phyloP scores from a whole-genome alignment of 768 basidiomycete species.

The Brasilioporus rufonigricans region DNA sequence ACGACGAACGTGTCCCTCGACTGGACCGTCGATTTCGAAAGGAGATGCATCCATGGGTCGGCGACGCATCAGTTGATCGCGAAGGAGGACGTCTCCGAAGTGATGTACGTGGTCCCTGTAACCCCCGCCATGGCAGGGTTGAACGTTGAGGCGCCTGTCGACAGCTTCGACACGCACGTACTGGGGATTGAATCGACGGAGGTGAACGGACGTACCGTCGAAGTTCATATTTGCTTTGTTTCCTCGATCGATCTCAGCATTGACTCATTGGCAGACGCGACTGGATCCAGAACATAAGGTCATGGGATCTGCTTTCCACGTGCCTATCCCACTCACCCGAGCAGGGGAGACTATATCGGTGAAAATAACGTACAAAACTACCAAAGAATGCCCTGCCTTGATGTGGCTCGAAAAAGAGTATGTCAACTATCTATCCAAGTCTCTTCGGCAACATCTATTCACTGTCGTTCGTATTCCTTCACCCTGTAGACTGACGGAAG shows the following conservation, averaged over 20 bases:
- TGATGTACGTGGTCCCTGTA: conserved; percentile 33
- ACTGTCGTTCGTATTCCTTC: background rate
- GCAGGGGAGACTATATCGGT: conserved; percentile 42
- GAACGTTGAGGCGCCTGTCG: background rate
- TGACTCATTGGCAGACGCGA: conserved; percentile 33
- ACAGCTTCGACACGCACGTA: conserved; percentile 47
- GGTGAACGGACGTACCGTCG: conserved; percentile 43
- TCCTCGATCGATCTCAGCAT: background rate
- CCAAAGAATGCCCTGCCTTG: conserved; percentile 68
- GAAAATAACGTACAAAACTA: conserved; percentile 69
- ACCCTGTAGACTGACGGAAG: conserved; percentile 70
- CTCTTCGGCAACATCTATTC: background rate
- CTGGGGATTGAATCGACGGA: conserved; percentile 56
- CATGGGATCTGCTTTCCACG: conserved; percentile 74
- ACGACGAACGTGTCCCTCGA: conserved; percentile 51
- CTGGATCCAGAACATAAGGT: conserved; percentile 60
- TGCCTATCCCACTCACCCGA: conserved; percentile 44
- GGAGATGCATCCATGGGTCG: conserved; percentile 44
- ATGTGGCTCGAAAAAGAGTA: conserved; percentile 88
- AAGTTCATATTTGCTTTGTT: conserved; percentile 37
- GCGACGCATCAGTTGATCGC: conserved; percentile 45
- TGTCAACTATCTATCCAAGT: background rate
- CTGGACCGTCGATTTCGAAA: conserved; percentile 57
- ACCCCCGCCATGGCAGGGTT: background rate
- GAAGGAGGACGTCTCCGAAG: conserved; percentile 37